A percentile compares a stretch with the other conserved stretches of the same genome.
phyloP scores from a whole-genome alignment of 345 rosid species.

The Hibiscus syriacus region DNA sequence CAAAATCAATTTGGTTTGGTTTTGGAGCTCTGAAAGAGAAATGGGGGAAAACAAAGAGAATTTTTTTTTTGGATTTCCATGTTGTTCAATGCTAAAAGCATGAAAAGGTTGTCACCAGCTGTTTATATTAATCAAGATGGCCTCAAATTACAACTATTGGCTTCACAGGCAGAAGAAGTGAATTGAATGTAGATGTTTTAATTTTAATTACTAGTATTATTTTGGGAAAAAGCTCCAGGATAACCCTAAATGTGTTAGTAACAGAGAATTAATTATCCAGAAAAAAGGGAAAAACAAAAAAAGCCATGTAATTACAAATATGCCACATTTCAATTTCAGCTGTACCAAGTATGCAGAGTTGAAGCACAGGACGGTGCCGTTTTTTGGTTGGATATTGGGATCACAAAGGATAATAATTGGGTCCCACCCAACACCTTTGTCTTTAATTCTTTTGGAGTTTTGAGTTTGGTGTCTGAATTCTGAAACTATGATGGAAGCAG shows the following conservation, averaged over 20 bases:
- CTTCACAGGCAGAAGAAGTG: too few relatives aligned
- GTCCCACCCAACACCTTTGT: not conserved
- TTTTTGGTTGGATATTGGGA: not conserved
- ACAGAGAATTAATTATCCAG: not conserved
- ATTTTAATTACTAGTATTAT: too few relatives aligned
- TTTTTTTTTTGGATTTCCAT: not conserved
- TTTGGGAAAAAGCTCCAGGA: too few relatives aligned
- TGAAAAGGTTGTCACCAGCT: conserved; percentile 10
- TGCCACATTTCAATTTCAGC: not conserved
- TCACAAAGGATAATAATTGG: not conserved
- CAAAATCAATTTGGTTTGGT: conserved; percentile 20
- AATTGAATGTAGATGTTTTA: too few relatives aligned
- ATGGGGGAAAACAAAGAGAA: not conserved
- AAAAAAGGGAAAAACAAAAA: too few relatives aligned
- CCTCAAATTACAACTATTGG: too few relatives aligned
- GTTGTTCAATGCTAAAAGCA: conserved; percentile 13
- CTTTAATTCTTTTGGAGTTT: not conserved
- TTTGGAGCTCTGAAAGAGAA: not conserved
- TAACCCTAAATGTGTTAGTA: too few relatives aligned
- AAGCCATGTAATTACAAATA: too few relatives aligned
- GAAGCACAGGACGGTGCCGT: not conserved
- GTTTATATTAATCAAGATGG: too few relatives aligned
- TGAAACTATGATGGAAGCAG: not conserved
- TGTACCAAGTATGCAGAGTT: not conserved
- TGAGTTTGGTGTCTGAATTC: not conserved